phyloP scores from a whole-genome alignment of 306 rosid genomes.

The Rubus parviflorus region DNA sequence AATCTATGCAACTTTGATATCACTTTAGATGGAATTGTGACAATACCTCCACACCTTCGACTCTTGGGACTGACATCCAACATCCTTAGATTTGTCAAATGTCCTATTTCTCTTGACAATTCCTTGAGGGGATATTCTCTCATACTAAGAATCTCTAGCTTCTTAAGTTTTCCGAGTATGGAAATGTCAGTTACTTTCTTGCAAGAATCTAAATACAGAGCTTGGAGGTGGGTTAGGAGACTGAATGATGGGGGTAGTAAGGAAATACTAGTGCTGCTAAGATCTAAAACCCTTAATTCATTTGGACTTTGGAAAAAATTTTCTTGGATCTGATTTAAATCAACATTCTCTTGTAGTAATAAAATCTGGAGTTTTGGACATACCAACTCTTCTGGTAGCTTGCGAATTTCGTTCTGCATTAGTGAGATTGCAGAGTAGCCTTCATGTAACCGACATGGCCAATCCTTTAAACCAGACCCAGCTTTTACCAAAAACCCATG shows the following conservation, averaged over 20 bases:
- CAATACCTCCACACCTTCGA: too few species aligned
- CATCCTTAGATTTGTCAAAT: too few species aligned
- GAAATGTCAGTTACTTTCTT: background rate
- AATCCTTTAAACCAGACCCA: background rate
- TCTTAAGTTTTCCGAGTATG: background rate
- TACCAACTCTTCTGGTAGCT: background rate
- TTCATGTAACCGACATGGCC: constrained; percentile 12
- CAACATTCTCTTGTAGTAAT: background rate
- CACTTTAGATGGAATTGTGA: too few species aligned
- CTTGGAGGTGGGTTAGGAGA: background rate
- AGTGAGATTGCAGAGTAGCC: constrained; percentile 3
- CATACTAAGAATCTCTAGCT: background rate
- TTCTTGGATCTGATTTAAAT: background rate
- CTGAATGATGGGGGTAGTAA: background rate
- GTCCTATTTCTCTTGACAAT: too few species aligned
- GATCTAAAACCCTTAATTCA: background rate
- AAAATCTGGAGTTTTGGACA: constrained; percentile 19
- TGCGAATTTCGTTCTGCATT: background rate
- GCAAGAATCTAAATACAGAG: background rate
- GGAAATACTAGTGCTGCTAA: background rate
- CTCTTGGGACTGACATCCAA: too few species aligned
- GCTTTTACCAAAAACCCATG: constrained; percentile 4
- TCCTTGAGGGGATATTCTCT: background rate
- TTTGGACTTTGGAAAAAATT: background rate
- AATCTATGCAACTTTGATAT: too few species aligned